Conservation (phyloP, 306 rosid species). For the Morella rubra region DNA sequence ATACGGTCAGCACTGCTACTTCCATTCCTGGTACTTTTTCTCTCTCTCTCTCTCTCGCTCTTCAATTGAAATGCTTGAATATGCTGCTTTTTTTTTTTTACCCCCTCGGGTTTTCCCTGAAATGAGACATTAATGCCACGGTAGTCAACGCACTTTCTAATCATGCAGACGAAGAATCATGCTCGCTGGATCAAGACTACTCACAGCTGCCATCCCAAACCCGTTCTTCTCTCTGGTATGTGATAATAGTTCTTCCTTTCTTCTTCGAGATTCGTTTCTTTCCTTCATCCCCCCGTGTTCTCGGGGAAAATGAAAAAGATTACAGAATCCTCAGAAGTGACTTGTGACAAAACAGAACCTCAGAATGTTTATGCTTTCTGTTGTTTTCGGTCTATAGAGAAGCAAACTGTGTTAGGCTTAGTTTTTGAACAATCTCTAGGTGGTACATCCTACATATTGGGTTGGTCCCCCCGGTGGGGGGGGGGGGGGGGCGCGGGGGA, state of each 20-base stretch:
- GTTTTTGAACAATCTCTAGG: not conserved
- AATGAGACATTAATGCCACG: not conserved
- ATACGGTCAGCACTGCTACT: not conserved
- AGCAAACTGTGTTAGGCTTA: not conserved
- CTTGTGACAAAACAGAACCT: not conserved
- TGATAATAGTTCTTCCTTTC: not conserved
- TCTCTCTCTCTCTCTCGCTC: not conserved
- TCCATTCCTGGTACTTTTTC: not conserved
- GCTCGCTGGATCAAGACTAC: conserved; percentile 27
- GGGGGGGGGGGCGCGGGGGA: too few species aligned
- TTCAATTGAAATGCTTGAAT: not conserved
- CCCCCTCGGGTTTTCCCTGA: not conserved
- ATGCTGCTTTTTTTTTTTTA: not conserved
- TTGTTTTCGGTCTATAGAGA: too few species aligned
- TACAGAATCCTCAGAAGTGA: not conserved
- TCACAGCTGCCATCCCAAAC: conserved; percentile 35
- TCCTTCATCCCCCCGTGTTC: not conserved
- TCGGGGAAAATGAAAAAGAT: not conserved
- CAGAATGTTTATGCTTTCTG: not conserved
- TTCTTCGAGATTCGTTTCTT: not conserved
- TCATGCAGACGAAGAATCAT: conserved; percentile 45
- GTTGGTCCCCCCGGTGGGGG: too few species aligned
- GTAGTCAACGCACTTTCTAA: not conserved
- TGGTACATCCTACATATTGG: not conserved
- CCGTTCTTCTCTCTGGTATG: conserved; percentile 38